phyloP scores from a whole-genome alignment of 768 basidiomycete genomes.

The Ramaria sp. region DNA sequence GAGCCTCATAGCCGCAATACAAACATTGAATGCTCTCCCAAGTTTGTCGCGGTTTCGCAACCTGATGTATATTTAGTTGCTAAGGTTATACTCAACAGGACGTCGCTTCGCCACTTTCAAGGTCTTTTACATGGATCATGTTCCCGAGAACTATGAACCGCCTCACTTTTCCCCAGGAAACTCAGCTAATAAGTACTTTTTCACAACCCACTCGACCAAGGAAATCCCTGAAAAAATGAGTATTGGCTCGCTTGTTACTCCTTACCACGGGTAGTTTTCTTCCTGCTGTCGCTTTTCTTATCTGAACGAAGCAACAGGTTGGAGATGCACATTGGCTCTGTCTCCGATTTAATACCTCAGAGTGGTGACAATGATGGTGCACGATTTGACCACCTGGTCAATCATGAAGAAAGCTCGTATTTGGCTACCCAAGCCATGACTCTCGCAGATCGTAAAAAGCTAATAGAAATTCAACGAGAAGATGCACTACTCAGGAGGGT shows the following conservation, averaged over 20 bases:
- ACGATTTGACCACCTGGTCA: slow-evolving; percentile 39
- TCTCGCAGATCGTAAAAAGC: slow-evolving; percentile 42
- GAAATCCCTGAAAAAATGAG: slow-evolving; percentile 69
- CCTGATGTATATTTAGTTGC: slow-evolving; percentile 2
- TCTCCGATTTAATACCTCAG: slow-evolving; percentile 64
- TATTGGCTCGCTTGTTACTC: slow-evolving; percentile 57
- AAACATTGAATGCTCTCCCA: slow-evolving; percentile 70
- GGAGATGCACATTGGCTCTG: slow-evolving; percentile 59
- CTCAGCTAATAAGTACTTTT: slow-evolving; percentile 61
- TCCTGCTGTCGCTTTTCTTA: neutral
- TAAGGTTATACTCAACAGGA: slow-evolving; percentile 28
- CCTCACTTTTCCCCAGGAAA: slow-evolving; percentile 70
- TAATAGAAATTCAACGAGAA: slow-evolving; percentile 47
- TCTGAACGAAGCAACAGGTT: slow-evolving; percentile 34
- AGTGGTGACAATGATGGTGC: slow-evolving; percentile 47
- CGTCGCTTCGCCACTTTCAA: slow-evolving; percentile 86
- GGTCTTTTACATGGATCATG: slow-evolving; percentile 69
- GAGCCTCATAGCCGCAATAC: slow-evolving; percentile 67
- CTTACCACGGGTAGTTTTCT: slow-evolving; percentile 50
- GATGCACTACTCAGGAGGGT: slow-evolving; percentile 55
- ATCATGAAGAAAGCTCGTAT: slow-evolving; percentile 8
- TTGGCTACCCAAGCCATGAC: slow-evolving; percentile 32
- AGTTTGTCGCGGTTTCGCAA: slow-evolving; percentile 32
- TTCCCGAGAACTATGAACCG: slow-evolving; percentile 78
- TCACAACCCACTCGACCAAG: slow-evolving; percentile 62